Conservation (phyloP, 2,329 filamentous ascomycete genomes). For the Epichloe baconii region DNA sequence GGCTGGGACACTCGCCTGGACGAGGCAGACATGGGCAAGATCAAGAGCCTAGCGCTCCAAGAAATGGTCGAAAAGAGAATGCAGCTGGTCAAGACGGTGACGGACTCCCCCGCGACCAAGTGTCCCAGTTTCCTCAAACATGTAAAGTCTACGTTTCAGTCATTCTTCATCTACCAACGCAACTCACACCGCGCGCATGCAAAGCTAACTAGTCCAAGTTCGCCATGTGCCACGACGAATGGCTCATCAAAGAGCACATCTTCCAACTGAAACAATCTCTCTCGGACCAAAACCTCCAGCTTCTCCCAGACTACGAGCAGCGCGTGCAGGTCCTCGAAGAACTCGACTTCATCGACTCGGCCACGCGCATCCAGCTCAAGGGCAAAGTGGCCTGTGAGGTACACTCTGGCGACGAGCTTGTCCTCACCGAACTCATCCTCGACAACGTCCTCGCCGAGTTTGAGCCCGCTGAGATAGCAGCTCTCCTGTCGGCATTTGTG, state of each 20-base stretch:
- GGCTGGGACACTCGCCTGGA: conserved; percentile 73
- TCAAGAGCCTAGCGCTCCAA: conserved; percentile 71
- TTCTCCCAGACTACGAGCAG: conserved; percentile 94
- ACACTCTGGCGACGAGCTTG: conserved; percentile 90
- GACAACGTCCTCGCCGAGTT: conserved; percentile 94
- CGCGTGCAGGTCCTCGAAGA: conserved; percentile 85
- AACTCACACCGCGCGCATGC: not conserved
- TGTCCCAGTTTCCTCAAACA: conserved; percentile 81
- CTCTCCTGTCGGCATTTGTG: conserved; percentile 84
- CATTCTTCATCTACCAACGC: too few species aligned
- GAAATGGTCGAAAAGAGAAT: conserved; percentile 64
- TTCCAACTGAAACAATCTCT: conserved; percentile 74
- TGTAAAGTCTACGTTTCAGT: conserved; percentile 36
- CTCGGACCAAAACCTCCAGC: conserved; percentile 90
- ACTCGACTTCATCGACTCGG: conserved; percentile 79
- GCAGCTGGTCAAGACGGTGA: conserved; percentile 48
- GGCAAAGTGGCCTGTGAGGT: conserved; percentile 98
- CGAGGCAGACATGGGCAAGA: conserved; percentile 67
- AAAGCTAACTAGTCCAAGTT: conserved; percentile 43
- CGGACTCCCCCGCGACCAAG: conserved; percentile 50
- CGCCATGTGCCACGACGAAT: conserved; percentile 92
- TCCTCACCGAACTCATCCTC: conserved; percentile 88
- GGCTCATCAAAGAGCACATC: conserved; percentile 92
- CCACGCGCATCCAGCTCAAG: conserved; percentile 82
- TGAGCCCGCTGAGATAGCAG: conserved; percentile 92